phyloP scores from a whole-genome alignment of 768 basidiomycete species.

The Neoboletus magnificus region DNA sequence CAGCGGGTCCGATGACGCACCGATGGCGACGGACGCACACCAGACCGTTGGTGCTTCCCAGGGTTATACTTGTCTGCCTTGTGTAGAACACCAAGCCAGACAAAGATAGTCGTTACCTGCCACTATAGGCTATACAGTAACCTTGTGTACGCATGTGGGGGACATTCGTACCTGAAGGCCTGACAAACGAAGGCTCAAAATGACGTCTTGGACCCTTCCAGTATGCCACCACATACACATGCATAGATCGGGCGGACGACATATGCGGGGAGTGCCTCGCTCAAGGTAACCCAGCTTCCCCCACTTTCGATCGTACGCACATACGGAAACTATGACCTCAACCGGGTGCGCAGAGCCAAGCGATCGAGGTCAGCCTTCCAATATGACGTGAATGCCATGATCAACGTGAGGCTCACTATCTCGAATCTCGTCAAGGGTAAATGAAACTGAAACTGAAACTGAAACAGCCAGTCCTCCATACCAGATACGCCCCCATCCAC shows the following conservation, averaged over 20 bases:
- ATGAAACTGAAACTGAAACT: neutral
- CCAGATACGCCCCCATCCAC: neutral
- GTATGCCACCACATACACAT: neutral
- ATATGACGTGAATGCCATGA: conserved; percentile 5
- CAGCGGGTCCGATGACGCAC: neutral
- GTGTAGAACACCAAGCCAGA: neutral
- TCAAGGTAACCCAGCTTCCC: neutral
- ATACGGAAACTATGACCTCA: conserved; percentile 9
- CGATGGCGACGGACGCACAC: no score
- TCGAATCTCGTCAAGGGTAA: conserved; percentile 11
- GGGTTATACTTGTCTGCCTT: neutral
- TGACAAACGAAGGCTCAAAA: neutral
- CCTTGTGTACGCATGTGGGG: neutral
- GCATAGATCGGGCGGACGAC: conserved; percentile 3
- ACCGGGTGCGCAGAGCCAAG: neutral
- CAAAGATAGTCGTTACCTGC: neutral
- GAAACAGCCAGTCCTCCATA: neutral
- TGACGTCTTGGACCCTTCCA: neutral
- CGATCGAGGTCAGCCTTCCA: conserved; percentile 5
- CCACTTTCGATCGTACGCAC: conserved; percentile 3
- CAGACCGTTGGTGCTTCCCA: neutral
- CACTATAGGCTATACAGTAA: no score
- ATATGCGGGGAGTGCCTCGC: neutral
- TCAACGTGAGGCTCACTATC: conserved; percentile 11
- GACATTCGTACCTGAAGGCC: neutral